Evolutionary conservation across 768 basidiomycete genomes (phyloP).

Genomic region (Pisolithus marmoratus): DNA sequence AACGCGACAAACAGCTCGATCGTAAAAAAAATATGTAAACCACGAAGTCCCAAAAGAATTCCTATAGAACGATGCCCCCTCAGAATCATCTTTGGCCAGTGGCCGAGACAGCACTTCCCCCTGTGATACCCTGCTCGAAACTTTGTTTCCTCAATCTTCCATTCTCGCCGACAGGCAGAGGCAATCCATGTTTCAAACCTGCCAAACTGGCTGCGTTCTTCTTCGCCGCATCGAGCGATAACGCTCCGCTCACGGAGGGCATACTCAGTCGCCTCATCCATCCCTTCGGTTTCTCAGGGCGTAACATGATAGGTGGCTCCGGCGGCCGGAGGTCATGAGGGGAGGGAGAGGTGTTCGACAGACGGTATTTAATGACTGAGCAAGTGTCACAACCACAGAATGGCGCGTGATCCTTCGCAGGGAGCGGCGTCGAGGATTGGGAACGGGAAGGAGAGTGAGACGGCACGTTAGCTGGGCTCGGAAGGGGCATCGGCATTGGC

Average conservation of each 20-base stretch:
- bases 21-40: background rate
- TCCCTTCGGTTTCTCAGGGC: slow-evolving; percentile 54
- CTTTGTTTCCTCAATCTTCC: slow-evolving; percentile 37
- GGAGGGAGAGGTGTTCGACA: slow-evolving; percentile 19
- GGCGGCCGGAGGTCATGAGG: slow-evolving; percentile 36
- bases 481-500: slow-evolving; percentile 5
- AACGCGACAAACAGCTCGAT: background rate
- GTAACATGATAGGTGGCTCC: slow-evolving; percentile 39
- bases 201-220: slow-evolving; percentile 36
- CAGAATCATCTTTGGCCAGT: slow-evolving; percentile 31
- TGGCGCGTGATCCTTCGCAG: slow-evolving; percentile 43
- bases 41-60: background rate
- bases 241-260: slow-evolving; percentile 58
- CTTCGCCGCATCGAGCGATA: slow-evolving; percentile 54
- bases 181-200: slow-evolving; percentile 27
- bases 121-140: slow-evolving; percentile 28
- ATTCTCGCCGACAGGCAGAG: slow-evolving; percentile 39
- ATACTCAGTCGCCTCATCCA: slow-evolving; percentile 79
- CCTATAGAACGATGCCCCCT: background rate
- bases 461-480: slow-evolving; percentile 7
- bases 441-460: slow-evolving; percentile 27
- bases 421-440: slow-evolving; percentile 19
- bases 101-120: slow-evolving; percentile 50
- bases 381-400: slow-evolving; percentile 66
- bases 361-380: slow-evolving; percentile 52